Conservation (phyloP, 208 protist species). For the Leishmania tropica region DNA sequence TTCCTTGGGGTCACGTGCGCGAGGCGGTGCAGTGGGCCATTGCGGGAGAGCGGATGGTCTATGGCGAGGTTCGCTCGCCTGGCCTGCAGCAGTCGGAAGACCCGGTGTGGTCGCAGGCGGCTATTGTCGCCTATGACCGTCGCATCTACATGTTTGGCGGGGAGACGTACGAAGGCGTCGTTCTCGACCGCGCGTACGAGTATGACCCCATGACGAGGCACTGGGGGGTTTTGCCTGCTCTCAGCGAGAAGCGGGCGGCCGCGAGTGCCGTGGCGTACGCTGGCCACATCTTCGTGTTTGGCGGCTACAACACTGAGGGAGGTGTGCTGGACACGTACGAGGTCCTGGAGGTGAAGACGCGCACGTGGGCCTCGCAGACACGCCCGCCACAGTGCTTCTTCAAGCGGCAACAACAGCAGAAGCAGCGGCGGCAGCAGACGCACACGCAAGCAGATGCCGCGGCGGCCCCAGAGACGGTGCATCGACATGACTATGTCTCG, state of each 20-base stretch:
- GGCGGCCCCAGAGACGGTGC: background rate
- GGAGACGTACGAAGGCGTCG: slow-evolving; percentile 46
- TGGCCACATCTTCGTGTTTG: slow-evolving; percentile 47
- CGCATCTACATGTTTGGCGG: slow-evolving; percentile 57
- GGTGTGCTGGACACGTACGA: slow-evolving; percentile 52
- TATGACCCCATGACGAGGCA: slow-evolving; percentile 43
- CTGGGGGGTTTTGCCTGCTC: slow-evolving; percentile 36
- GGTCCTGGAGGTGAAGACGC: slow-evolving; percentile 37
- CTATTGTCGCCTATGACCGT: slow-evolving; percentile 38
- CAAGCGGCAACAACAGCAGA: background rate
- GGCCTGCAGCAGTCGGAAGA: slow-evolving; percentile 35
- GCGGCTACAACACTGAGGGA: slow-evolving; percentile 41
- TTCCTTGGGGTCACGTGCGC: slow-evolving; percentile 43
- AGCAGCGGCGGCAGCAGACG: background rate
- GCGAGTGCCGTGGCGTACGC: slow-evolving; percentile 31
- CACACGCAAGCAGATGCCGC: background rate
- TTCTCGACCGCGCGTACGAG: slow-evolving; percentile 41
- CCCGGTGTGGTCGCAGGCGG: slow-evolving; percentile 42
- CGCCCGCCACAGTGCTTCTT: slow-evolving; percentile 18
- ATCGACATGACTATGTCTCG: background rate
- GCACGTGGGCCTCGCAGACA: slow-evolving; percentile 29
- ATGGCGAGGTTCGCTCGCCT: slow-evolving; percentile 41
- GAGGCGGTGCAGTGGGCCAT: slow-evolving; percentile 36
- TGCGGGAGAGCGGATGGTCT: slow-evolving; percentile 32
- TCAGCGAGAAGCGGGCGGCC: slow-evolving; percentile 37